Evolutionary conservation across 2,329 filamentous ascomycete genomes (phyloP).

Genomic region (Sphaceloma murrayae): DNA sequence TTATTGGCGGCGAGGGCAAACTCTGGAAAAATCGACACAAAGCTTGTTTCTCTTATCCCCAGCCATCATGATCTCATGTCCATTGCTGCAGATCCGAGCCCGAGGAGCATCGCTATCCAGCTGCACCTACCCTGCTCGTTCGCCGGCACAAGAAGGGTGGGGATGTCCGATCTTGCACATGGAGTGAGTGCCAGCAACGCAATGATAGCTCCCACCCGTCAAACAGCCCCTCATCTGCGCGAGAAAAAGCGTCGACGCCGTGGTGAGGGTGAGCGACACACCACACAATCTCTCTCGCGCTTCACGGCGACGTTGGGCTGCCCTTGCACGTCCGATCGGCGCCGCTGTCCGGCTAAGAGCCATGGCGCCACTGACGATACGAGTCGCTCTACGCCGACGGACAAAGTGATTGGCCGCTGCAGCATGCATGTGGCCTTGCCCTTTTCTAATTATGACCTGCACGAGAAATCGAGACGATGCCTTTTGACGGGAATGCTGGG

Average conservation of each 20-base stretch:
- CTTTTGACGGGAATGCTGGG: too few relatives aligned
- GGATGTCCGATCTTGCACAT: constrained; percentile 7
- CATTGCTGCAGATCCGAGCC: constrained; percentile 2
- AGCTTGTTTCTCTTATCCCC: constrained; percentile 11
- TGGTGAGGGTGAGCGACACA: too few relatives aligned
- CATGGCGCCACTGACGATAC: constrained; percentile 11
- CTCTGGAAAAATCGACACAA: constrained; percentile 1
- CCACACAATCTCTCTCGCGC: too few relatives aligned
- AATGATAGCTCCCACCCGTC: background rate
- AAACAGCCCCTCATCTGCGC: background rate
- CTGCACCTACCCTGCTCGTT: background rate
- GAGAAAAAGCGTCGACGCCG: too few relatives aligned
- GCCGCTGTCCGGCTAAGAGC: constrained; percentile 7
- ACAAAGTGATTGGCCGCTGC: background rate
- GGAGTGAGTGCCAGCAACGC: too few relatives aligned
- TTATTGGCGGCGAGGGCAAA: constrained; percentile 6
- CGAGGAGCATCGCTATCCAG: too few relatives aligned
- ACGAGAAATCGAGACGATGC: constrained; percentile 1
- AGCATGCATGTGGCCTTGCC: constrained; percentile 3
- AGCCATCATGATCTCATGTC: constrained; percentile 10
- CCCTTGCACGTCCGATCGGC: constrained; percentile 1
- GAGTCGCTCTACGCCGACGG: background rate
- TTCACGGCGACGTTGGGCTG: constrained; percentile 4
- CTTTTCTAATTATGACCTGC: too few relatives aligned
- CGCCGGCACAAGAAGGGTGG: background rate